Base-by-base conservation (phyloP, 345 rosid genomes). In the Stellera chamaejasme region DNA sequence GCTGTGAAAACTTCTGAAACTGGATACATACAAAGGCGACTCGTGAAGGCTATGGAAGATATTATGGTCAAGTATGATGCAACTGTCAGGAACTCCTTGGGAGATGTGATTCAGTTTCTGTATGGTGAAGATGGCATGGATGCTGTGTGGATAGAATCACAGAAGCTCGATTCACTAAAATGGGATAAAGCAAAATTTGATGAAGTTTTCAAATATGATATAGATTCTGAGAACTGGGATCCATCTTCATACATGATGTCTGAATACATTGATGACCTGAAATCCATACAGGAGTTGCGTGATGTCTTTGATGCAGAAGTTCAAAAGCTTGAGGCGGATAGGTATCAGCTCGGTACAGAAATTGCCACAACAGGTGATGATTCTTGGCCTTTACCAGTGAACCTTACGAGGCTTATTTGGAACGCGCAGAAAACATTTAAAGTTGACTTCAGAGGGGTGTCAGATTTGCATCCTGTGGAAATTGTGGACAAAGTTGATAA, bases 41-140 rank as follows among this genome's bases (percentile, higher is more conserved):
- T 92, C 60, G 99, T 92, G 51, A 92, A 92, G 81, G 99, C 99
- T 28, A 92, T 92, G 98, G 98, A 92, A 72, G 99, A 92, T 73
- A 92, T 92, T 64, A 92, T 92, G 99, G 99, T 92, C 36, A 92
- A 92, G 63, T 92, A 92, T 66, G 99, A 92, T 72, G 99, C 97
- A 36, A 92, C 99, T 51, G 99, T 92, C 43, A 78, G 99, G 77
- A 92, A 92, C 62, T 92, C 97, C 11, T 63, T 92, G 72, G 99
- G 99, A 27, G 99, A 92, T 78, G 94, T 92, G 48, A 92, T 92
- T 65, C 99, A 92, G 61, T 92, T 92, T 79, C 93, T 92, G 41
- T 92, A 92, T 52, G 99, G 99, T 52, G 99, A 92, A 75, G 99
- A 92, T 76, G 99, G 99, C 63, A 92, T 92, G 99, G 99, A 92